These are phyloP conservation scores for Opeltia flavorubescens DNA, from an alignment of 495 filamentous ascomycete species.

Conservation along the genomic window DNA sequence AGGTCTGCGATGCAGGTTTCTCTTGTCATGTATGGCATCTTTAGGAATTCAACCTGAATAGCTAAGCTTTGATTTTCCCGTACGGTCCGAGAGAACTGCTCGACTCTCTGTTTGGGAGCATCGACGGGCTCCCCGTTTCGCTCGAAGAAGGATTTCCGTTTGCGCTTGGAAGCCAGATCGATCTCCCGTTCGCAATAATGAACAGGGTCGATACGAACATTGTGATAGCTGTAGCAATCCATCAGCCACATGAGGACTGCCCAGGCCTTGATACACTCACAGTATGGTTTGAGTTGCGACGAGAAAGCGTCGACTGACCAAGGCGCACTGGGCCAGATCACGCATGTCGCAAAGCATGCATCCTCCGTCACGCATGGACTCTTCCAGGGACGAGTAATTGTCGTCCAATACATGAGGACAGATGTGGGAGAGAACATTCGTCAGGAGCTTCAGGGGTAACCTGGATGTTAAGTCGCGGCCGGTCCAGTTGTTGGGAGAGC, in stretches of 20 bases:
- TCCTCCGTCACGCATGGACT: constrained; percentile 65
- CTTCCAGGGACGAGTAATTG: constrained; percentile 67
- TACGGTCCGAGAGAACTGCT: constrained; percentile 65
- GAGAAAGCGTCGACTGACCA: constrained; percentile 62
- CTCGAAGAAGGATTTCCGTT: constrained; percentile 57
- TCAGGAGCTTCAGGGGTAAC: constrained; percentile 50
- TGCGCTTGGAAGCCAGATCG: constrained; percentile 60
- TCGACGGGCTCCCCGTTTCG: constrained; percentile 68
- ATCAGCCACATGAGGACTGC: not conserved
- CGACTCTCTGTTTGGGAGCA: constrained; percentile 58
- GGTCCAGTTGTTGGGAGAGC: constrained; percentile 11
- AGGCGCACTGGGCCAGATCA: constrained; percentile 67
- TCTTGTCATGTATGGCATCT: constrained; percentile 92
- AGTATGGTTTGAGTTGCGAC: not conserved
- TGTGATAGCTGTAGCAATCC: constrained; percentile 50
- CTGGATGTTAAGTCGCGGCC: constrained; percentile 31
- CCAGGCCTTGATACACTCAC: not conserved
- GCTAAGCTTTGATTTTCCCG: constrained; percentile 57
- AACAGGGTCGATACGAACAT: constrained; percentile 84
- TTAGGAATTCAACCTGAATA: constrained; percentile 55
- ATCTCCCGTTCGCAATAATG: constrained; percentile 89
- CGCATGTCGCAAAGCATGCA: constrained; percentile 95
- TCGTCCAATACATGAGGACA: constrained; percentile 73
- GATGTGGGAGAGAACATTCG: constrained; percentile 61
- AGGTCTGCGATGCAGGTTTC: constrained; percentile 75